These are phyloP conservation scores for Thymus quinquecostatus DNA, from an alignment of 257 asterid genomes.

Conservation along the genomic window DNA sequence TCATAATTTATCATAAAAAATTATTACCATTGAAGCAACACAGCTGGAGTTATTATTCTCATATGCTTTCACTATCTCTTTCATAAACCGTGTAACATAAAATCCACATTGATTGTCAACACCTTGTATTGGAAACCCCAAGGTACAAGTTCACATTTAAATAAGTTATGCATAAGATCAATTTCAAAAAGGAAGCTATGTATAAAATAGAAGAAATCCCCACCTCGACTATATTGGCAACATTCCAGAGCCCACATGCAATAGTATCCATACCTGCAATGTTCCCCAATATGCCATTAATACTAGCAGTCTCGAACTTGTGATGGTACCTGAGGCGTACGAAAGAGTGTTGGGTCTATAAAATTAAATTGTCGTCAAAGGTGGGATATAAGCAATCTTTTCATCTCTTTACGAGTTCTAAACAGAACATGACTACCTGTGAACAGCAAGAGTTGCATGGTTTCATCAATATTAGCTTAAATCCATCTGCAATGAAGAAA, in stretches of 20 bases:
- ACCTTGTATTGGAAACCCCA: too few relatives aligned
- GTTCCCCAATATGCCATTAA: slow-evolving; percentile 90
- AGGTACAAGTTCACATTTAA: too few relatives aligned
- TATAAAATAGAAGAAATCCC: not conserved
- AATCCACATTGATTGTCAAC: too few relatives aligned
- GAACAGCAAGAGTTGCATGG: slow-evolving; percentile 94
- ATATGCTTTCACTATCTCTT: too few relatives aligned
- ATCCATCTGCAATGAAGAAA: slow-evolving; percentile 60
- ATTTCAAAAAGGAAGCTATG: not conserved
- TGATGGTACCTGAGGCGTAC: slow-evolving; percentile 48
- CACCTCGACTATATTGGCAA: slow-evolving; percentile 86
- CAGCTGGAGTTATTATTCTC: too few relatives aligned
- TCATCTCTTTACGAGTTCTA: not conserved
- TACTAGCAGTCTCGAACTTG: slow-evolving; percentile 88
- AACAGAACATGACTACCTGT: slow-evolving; percentile 60
- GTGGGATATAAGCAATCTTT: not conserved
- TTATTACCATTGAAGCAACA: too few relatives aligned
- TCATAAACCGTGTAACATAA: too few relatives aligned
- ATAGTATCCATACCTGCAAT: slow-evolving; percentile 96
- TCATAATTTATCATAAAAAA: too few relatives aligned
- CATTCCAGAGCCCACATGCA: slow-evolving; percentile 93
- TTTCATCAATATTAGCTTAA: slow-evolving; percentile 96
- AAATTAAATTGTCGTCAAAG: not conserved
- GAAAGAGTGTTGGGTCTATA: not conserved
- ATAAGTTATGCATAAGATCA: too few relatives aligned